Evolutionary conservation across 345 rosid species (phyloP).

Genomic region (Lagerstroemia speciosa): DNA sequence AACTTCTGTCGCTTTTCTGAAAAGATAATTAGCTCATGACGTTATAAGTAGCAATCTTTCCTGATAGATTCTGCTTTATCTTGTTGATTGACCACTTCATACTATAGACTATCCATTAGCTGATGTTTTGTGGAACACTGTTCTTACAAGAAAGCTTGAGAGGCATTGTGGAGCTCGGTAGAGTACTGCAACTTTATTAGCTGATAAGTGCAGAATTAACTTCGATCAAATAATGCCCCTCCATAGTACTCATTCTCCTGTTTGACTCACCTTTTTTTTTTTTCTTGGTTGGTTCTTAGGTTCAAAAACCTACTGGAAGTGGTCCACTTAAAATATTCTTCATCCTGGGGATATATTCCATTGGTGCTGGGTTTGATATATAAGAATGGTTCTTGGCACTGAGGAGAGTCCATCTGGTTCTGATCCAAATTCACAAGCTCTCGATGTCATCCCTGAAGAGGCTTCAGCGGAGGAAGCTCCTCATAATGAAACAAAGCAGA

Average conservation of each 20-base stretch:
- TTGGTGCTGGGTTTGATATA: background rate
- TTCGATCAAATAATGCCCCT: background rate
- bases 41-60: background rate
- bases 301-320: background rate
- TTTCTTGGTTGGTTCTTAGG: background rate
- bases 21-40: background rate
- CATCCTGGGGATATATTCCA: background rate
- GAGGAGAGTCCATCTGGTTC: background rate
- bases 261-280: background rate
- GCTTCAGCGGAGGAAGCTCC: slow-evolving; percentile 23
- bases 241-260: background rate
- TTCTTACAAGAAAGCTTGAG: background rate
- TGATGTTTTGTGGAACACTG: background rate
- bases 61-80: background rate
- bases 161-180: background rate
- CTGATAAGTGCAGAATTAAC: background rate
- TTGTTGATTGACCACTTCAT: background rate
- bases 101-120: background rate
- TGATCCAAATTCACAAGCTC: slow-evolving; percentile 4
- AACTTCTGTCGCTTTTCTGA: background rate
- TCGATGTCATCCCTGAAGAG: slow-evolving; percentile 15
- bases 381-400: background rate
- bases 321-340: background rate
- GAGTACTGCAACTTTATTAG: background rate
- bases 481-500: slow-evolving; percentile 24